phyloP scores from a whole-genome alignment of 192 early-diverging fungal genomes.

The Coemansia sp. region DNA sequence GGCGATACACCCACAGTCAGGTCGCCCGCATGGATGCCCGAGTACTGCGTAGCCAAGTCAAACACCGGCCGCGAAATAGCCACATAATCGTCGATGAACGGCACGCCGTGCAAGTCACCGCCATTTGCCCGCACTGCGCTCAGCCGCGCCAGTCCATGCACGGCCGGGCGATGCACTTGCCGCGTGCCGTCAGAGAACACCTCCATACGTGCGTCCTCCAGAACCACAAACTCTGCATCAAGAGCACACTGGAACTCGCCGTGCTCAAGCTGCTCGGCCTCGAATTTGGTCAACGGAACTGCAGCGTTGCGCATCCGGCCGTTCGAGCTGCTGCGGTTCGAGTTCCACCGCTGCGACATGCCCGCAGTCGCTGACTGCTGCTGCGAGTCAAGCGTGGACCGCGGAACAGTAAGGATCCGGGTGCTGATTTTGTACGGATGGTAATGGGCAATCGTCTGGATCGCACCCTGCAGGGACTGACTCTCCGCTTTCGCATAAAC shows the following conservation, averaged over 20 bases:
- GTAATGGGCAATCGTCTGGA: background rate
- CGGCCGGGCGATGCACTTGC: constrained; percentile 75
- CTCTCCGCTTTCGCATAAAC: constrained; percentile 23
- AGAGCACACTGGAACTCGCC: constrained; percentile 60
- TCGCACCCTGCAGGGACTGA: background rate
- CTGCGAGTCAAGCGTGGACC: constrained; percentile 26
- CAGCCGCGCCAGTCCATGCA: constrained; percentile 83
- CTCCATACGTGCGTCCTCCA: constrained; percentile 84
- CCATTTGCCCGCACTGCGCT: constrained; percentile 82
- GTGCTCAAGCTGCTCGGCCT: constrained; percentile 32
- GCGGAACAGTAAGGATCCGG: constrained; percentile 31
- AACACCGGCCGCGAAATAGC: constrained; percentile 78
- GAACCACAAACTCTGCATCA: constrained; percentile 95
- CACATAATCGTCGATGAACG: constrained; percentile 98
- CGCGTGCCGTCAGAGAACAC: constrained; percentile 91
- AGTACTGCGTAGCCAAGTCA: constrained; percentile 91
- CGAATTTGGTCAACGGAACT: constrained; percentile 26
- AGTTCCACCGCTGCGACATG: background rate
- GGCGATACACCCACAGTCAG: constrained; percentile 70
- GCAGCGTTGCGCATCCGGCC: constrained; percentile 37
- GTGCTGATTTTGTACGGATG: constrained; percentile 44
- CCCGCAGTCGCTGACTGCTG: background rate
- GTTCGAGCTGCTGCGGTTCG: background rate
- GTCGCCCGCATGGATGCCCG: constrained; percentile 91
- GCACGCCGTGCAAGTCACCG: constrained; percentile 67